phyloP scores from a whole-genome alignment of 139 green algal genomes.

The Deuterostichococcus epilithicus region DNA sequence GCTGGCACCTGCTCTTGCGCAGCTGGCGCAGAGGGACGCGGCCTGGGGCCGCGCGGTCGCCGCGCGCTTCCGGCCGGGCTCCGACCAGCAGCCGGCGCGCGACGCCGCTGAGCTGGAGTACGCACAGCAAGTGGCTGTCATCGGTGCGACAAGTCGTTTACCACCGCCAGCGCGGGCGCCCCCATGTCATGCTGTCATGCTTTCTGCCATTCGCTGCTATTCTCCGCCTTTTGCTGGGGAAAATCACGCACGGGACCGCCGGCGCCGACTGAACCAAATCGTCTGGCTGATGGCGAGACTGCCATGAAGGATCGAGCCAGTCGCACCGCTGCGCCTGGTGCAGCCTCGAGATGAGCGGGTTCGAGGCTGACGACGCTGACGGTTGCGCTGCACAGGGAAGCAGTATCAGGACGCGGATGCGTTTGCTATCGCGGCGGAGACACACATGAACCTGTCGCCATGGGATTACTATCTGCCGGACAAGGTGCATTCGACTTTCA shows the following conservation, averaged over 20 bases:
- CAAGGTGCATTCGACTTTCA: too few relatives aligned
- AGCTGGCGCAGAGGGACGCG: slow-evolving; percentile 9
- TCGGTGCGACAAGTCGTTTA: slow-evolving; percentile 1
- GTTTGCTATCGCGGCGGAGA: slow-evolving; percentile 39
- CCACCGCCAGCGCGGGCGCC: too few relatives aligned
- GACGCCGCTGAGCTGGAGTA: slow-evolving; percentile 14
- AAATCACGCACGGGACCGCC: too few relatives aligned
- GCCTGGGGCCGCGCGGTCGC: slow-evolving; percentile 10
- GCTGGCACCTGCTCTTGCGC: not conserved
- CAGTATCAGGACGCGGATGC: slow-evolving; percentile 23
- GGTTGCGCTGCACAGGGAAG: not conserved
- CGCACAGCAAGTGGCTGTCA: not conserved
- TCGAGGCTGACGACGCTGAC: not conserved
- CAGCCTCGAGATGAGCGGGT: too few relatives aligned
- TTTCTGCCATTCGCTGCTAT: too few relatives aligned
- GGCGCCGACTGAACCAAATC: too few relatives aligned
- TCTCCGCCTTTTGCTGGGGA: too few relatives aligned
- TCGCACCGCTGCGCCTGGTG: not conserved
- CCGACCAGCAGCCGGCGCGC: not conserved
- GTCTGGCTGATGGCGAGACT: too few relatives aligned
- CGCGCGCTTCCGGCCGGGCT: slow-evolving; percentile 1
- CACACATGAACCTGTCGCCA: slow-evolving; percentile 40
- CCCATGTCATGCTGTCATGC: too few relatives aligned
- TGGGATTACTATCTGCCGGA: slow-evolving; percentile 39
- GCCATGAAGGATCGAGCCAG: too few relatives aligned